These are phyloP conservation scores for Cryptococcus sp. DNA, from an alignment of 1,284 basidiomycete genomes.

Conservation along the genomic window DNA sequence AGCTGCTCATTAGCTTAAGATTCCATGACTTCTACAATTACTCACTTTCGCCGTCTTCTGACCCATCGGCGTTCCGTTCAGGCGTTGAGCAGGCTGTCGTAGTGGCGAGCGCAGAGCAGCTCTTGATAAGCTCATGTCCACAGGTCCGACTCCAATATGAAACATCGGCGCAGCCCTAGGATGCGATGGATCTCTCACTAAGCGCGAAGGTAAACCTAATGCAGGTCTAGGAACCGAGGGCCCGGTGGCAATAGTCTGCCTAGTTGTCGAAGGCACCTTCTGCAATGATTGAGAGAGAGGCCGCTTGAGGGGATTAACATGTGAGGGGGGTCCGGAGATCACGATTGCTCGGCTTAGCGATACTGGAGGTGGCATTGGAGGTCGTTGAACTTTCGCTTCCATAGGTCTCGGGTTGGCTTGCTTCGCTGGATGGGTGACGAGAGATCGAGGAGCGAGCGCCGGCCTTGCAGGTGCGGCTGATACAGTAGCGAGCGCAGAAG, in stretches of 20 bases:
- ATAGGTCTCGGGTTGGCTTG: background rate
- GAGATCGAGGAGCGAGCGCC: background rate
- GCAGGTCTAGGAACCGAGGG: constrained; percentile 6
- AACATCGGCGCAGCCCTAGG: constrained; percentile 9
- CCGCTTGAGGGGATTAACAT: constrained; percentile 25
- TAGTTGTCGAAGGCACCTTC: background rate
- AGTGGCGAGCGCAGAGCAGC: constrained; percentile 9
- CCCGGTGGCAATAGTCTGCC: background rate
- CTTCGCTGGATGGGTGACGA: background rate
- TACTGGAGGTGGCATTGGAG: background rate
- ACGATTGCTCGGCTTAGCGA: background rate
- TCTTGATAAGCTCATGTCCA: constrained; percentile 3
- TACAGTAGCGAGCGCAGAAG: background rate
- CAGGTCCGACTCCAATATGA: constrained; percentile 8
- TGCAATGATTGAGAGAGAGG: constrained; percentile 6
- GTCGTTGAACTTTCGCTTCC: background rate
- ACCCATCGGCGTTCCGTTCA: constrained; percentile 7
- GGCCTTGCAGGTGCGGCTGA: background rate
- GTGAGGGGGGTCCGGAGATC: background rate
- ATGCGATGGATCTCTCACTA: constrained; percentile 10
- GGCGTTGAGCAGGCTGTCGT: background rate
- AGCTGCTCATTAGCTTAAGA: constrained; percentile 4
- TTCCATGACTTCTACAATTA: background rate
- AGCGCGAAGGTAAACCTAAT: constrained; percentile 21
- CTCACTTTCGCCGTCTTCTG: constrained; percentile 9